A percentile compares a stretch with the other conserved stretches of the same genome.
Conservation (phyloP, 1,139 yeast genomes). For the Nakaseomyces sp. region DNA sequence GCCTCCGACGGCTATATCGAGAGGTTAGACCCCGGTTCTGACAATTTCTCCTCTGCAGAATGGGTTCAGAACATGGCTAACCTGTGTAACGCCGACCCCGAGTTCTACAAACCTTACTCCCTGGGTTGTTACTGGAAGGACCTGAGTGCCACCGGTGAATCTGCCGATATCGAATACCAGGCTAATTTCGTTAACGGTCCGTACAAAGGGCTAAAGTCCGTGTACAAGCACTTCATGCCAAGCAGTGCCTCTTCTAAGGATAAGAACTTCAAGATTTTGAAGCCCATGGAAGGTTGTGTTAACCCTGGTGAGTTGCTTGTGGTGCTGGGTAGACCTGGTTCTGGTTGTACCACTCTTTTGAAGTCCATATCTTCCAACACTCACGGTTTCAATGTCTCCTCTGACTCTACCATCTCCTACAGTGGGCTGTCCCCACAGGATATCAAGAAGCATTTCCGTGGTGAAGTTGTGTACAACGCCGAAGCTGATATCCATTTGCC, state of each 20-base stretch:
- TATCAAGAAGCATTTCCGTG: constrained; percentile 41
- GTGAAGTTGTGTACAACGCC: constrained; percentile 47
- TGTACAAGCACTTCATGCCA: constrained; percentile 20
- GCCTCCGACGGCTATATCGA: constrained; percentile 32
- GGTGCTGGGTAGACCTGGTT: constrained; percentile 71
- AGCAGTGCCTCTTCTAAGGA: constrained; percentile 15
- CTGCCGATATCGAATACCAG: constrained; percentile 71
- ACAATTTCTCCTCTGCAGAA: constrained; percentile 48
- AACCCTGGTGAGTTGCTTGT: constrained; percentile 64
- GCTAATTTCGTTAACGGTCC: constrained; percentile 52
- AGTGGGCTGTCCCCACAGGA: constrained; percentile 40
- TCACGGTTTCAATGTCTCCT: constrained; percentile 53
- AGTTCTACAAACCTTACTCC: constrained; percentile 49
- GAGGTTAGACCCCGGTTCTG: constrained; percentile 44
- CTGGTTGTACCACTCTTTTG: constrained; percentile 69
- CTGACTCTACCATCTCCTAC: constrained; percentile 32
- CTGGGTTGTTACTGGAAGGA: constrained; percentile 61
- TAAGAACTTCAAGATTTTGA: constrained; percentile 43
- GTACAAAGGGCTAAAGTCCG: constrained; percentile 16
- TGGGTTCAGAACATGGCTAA: constrained; percentile 66
- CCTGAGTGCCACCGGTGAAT: constrained; percentile 62
- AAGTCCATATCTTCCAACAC: constrained; percentile 61
- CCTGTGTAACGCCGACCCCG: constrained; percentile 47
- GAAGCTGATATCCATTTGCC: constrained; percentile 43
- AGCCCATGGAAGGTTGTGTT: constrained; percentile 55